Evolutionary conservation across 345 rosid species (phyloP).

Genomic region (Populus simonii): DNA sequence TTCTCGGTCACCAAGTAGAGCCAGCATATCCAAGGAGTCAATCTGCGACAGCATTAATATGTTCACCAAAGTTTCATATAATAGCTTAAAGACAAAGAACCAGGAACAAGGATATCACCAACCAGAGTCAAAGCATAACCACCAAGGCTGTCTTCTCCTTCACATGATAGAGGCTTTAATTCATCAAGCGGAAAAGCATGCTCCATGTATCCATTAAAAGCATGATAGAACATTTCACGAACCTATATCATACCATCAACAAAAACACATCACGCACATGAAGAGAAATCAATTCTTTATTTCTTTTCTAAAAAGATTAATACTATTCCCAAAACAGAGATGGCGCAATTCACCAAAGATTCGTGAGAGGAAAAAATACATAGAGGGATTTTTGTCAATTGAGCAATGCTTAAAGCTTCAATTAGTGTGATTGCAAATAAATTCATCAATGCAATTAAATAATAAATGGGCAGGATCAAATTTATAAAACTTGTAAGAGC

Average conservation of each 20-base stretch:
- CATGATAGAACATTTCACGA: constrained; percentile 96
- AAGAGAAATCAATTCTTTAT: background rate
- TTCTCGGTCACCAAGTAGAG: constrained; percentile 79
- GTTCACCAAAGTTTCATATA: constrained; percentile 12
- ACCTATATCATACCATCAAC: constrained; percentile 44
- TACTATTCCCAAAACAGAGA: no score
- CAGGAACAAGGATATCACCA: constrained; percentile 1
- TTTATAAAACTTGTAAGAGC: no score
- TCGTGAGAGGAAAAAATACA: no score
- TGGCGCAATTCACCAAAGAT: no score
- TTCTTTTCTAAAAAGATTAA: no score
- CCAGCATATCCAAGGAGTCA: constrained; percentile 88
- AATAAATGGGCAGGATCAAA: no score
- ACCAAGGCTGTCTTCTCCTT: constrained; percentile 91
- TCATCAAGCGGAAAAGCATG: constrained; percentile 96
- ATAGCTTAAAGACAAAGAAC: background rate
- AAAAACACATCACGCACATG: background rate
- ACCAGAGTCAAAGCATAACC: constrained; percentile 97
- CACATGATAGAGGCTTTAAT: constrained; percentile 78
- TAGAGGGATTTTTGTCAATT: no score
- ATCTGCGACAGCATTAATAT: constrained; percentile 45
- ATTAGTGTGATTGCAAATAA: no score
- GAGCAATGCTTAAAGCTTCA: no score
- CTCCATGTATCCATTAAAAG: constrained; percentile 93
- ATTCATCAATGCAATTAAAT: no score